A percentile compares a stretch with the other conserved stretches of the same genome.
Conservation (phyloP, 352 stramenopile species). For the Phytophthora lateralis region DNA sequence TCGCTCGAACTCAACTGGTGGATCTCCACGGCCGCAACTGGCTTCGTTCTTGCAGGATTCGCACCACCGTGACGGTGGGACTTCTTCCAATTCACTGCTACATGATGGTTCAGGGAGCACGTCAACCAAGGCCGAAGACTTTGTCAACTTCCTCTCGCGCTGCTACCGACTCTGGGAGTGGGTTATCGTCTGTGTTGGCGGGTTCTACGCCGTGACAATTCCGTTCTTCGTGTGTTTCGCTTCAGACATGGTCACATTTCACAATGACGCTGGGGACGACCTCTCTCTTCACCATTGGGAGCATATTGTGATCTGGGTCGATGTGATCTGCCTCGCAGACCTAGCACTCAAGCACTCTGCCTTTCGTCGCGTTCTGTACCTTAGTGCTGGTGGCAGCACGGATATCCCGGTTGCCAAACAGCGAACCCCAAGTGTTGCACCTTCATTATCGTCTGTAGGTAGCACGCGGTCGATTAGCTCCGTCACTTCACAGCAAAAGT, state of each 20-base stretch:
- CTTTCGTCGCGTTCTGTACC: slow-evolving; percentile 53
- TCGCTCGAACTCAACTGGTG: not conserved
- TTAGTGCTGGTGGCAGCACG: slow-evolving; percentile 24
- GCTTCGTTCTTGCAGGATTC: slow-evolving; percentile 18
- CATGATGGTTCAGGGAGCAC: slow-evolving; percentile 2
- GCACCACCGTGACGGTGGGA: not conserved
- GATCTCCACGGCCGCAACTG: not conserved
- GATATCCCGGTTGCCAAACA: slow-evolving; percentile 11
- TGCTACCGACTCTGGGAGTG: slow-evolving; percentile 67
- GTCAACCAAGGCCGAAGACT: slow-evolving; percentile 48
- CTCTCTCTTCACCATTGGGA: slow-evolving; percentile 35
- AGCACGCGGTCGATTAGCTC: slow-evolving; percentile 4
- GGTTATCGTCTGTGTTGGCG: slow-evolving; percentile 47
- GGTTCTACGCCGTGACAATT: slow-evolving; percentile 64
- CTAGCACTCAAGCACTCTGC: slow-evolving; percentile 58
- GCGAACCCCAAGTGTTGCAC: not conserved
- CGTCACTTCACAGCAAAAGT: not conserved
- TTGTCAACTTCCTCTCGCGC: slow-evolving; percentile 53
- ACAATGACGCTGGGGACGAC: slow-evolving; percentile 16
- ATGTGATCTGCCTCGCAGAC: slow-evolving; percentile 61
- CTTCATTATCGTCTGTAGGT: slow-evolving; percentile 2
- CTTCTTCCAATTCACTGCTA: slow-evolving; percentile 11
- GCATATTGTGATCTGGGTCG: slow-evolving; percentile 43
- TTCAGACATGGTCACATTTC: slow-evolving; percentile 33
- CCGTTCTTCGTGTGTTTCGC: slow-evolving; percentile 68